Conservation (phyloP, 2,329 filamentous ascomycete species). For the Aspergillus cejpii region DNA sequence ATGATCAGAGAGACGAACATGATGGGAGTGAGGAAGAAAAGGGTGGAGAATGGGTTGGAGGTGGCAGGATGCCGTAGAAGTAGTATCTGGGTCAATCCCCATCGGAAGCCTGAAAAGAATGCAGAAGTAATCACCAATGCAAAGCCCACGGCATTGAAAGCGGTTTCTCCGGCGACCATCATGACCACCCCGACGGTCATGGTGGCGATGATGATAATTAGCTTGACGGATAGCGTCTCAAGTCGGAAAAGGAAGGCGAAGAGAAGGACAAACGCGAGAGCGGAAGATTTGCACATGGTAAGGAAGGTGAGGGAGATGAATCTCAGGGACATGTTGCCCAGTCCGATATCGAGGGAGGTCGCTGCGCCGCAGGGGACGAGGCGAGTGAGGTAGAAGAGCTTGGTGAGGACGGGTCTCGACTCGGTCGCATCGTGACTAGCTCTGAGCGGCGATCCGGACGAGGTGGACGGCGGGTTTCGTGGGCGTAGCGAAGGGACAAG, state of each 20-base stretch:
- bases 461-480: constrained; percentile 30
- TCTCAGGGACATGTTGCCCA: constrained; percentile 92
- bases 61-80: constrained; percentile 90
- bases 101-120: constrained; percentile 93
- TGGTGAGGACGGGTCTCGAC: constrained; percentile 65
- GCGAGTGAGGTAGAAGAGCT: constrained; percentile 83
- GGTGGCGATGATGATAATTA: constrained; percentile 77
- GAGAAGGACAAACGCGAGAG: constrained; percentile 85
- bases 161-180: constrained; percentile 95
- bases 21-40: constrained; percentile 94
- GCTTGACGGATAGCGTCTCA: constrained; percentile 75
- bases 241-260: constrained; percentile 94
- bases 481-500: constrained; percentile 78
- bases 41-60: constrained; percentile 90
- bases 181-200: constrained; percentile 94
- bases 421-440: constrained; percentile 37
- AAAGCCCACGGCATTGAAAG: constrained; percentile 82
- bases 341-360: constrained; percentile 88
- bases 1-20: constrained; percentile 82
- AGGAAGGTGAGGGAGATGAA: constrained; percentile 97
- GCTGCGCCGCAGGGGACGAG: constrained; percentile 88
- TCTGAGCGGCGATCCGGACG: constrained; percentile 35
- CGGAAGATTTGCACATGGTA: constrained; percentile 99
- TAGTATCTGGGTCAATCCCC: constrained; percentile 96
- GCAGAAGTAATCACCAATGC: constrained; percentile 86